Evolutionary conservation across 1,284 basidiomycete species (phyloP).

Genomic region (Prillingera fragicola): DNA sequence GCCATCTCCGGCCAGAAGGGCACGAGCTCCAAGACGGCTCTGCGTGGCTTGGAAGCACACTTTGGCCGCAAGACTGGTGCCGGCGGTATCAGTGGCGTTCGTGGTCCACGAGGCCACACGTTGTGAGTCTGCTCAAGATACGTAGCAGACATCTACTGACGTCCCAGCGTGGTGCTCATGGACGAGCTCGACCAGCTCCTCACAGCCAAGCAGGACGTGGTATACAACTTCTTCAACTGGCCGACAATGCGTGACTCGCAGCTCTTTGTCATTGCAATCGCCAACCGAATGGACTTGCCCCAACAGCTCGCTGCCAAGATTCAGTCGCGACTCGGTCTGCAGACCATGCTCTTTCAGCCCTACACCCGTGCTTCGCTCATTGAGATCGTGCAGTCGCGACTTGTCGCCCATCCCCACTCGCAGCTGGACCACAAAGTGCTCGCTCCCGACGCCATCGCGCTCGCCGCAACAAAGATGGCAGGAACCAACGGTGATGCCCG

Average conservation of each 20-base stretch:
- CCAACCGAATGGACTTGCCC: conserved; percentile 97
- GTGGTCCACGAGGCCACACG: conserved; percentile 48
- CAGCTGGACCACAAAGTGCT: conserved; percentile 61
- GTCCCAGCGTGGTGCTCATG: conserved; percentile 82
- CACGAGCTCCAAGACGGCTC: conserved; percentile 50
- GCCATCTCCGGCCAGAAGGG: conserved; percentile 68
- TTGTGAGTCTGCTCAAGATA: conserved; percentile 44
- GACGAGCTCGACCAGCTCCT: conserved; percentile 96
- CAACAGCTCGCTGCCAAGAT: conserved; percentile 92
- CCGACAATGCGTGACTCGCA: conserved; percentile 80
- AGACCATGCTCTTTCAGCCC: conserved; percentile 89
- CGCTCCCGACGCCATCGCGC: conserved; percentile 68
- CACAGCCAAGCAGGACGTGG: conserved; percentile 92
- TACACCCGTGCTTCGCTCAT: conserved; percentile 78
- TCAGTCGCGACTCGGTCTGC: conserved; percentile 88
- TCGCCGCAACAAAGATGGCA: conserved; percentile 86
- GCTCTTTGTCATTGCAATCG: conserved; percentile 92
- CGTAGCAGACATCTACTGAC: conserved; percentile 1
- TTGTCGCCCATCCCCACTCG: conserved; percentile 52
- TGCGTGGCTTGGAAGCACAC: conserved; percentile 46
- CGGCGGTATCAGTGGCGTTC: conserved; percentile 20
- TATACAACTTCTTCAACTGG: conserved; percentile 99
- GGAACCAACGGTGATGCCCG: conserved; percentile 92
- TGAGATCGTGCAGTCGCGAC: conserved; percentile 76
- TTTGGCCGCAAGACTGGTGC: conserved; percentile 35